Evolutionary conservation across 805 yeast species (phyloP).

Genomic region (Zygosaccharomyces siamensis): DNA sequence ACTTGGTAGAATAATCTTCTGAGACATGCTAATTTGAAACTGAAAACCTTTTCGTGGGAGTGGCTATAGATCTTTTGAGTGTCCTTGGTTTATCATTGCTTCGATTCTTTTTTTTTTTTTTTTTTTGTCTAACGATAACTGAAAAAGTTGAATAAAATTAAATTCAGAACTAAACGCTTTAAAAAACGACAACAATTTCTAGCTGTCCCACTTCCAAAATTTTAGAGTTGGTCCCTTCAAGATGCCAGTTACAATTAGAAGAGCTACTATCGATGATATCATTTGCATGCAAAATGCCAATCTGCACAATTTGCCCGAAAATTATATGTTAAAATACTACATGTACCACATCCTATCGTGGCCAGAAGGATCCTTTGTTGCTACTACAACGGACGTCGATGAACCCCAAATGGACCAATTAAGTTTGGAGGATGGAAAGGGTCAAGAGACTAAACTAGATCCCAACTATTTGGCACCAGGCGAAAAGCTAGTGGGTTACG

Average conservation of each 20-base stretch:
- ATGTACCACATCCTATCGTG: constrained; percentile 90
- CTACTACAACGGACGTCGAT: constrained; percentile 61
- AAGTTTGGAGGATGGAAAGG: constrained; percentile 22
- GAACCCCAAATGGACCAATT: constrained; percentile 32
- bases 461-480: constrained; percentile 58
- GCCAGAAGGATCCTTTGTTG: constrained; percentile 98
- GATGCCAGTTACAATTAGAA: constrained; percentile 85
- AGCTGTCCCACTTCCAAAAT: no score
- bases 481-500: constrained; percentile 92
- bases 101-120: constrained; percentile 1
- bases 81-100: neutral
- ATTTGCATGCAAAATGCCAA: constrained; percentile 97
- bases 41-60: neutral
- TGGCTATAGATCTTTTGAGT: neutral
- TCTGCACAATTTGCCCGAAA: constrained; percentile 87
- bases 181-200: neutral
- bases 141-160: neutral
- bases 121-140: neutral
- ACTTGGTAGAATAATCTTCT: constrained; percentile 26
- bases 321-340: constrained; percentile 87
- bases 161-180: neutral
- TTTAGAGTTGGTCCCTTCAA: neutral
- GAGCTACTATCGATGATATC: constrained; percentile 78
- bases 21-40: constrained; percentile 18
- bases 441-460: constrained; percentile 44